Base-by-base conservation (phyloP, 805 yeast species). In the Brettanomyces sp. region DNA sequence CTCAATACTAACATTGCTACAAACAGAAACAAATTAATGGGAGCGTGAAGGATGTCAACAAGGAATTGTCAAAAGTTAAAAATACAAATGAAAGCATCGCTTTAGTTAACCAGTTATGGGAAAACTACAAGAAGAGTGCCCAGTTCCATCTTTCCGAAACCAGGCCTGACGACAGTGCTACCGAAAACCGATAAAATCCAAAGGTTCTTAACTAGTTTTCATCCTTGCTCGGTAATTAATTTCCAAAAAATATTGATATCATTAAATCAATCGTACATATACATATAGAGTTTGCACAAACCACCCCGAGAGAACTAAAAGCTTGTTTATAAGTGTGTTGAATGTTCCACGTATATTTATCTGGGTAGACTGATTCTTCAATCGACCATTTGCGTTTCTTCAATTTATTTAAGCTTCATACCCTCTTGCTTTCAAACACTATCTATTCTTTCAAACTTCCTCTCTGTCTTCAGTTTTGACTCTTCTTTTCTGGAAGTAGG, bases 71-170 rank as follows among this genome's bases (percentile, higher is more conserved):
- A 44, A 73, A 79, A 43, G 76, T 84, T 11, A 85, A 82, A 59
- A 68, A 74, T 47, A 77, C 77, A 44, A 85, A 85, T 56, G 74
- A 80, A 58, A 80, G 85, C 44, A 72, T 82, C 4, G 93, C 85
- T 50, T 67, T 84, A 33, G 75, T 85, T 37, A 74, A 88, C 3
- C 85, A 80, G 54, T 77, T 87, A 76, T 85, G 93, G 86, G 85
- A 80, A 46, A 82, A 79, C 53, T 87, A 86, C 57, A 74, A 77
- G 48, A 74, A 80, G 37, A 83, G 82, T 54, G 80, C 83, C 3
- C 79, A 80, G 53, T 85, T 80, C 63, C 83, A 85, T 53, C 59
- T 87, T 39, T 76, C 78, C 38, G 75, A 84, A 14, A 81, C 87
- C 11, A 28, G 11, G 32, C 9, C 9, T 7, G 32, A 28, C 11